Evolutionary conservation across 2,329 filamentous ascomycete genomes (phyloP), one percentile per base, ranked within the genome.

Genomic region (Talaromyces verruculosus): DNA sequence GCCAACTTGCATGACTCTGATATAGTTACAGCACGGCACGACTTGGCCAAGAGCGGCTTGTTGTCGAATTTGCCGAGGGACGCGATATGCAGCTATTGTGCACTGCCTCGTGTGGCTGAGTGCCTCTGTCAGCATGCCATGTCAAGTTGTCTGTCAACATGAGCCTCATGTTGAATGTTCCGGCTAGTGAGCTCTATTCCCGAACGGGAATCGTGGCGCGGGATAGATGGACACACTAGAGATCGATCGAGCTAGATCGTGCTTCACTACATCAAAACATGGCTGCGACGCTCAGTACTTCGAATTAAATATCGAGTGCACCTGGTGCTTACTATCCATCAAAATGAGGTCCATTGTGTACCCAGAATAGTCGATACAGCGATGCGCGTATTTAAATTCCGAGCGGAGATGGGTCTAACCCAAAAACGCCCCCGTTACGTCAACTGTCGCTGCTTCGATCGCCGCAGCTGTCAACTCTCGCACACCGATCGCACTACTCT

Each of bases 351-450:
- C 11, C 17, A 17, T 13, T 15, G 6, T 57, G 5, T 22, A 13
- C 10, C 19, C 1, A 7, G 25, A 25, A 25, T 25, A 25, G 25
- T 25, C 4, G 25, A 33, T 33, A 39, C 33, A 22, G n/a, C 11
- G 10, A 30, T 25, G 53, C 11, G 10, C 11, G n/a, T 57, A 39
- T 15, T n/a, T 3, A 2, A 22, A 55, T 39, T 37, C 33, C 33
- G 33, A 15, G n/a, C 33, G 53, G 53, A 53, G 33, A 37, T 35
- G 17, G 17, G 30, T 35, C 51, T 35, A 58, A 35, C 22, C 55
- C 55, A 30, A 51, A 51, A 57, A 13, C 37, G 37, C 57, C 57
- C 39, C 22, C 22, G 57, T 60, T 60, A 62, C 60, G 60, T 62
- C 60, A 62, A 51, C 17, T 35, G 41, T 13, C 30, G 17, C 19